phyloP scores from a whole-genome alignment of 257 asterid species.

The Anisodus tanguticus region DNA sequence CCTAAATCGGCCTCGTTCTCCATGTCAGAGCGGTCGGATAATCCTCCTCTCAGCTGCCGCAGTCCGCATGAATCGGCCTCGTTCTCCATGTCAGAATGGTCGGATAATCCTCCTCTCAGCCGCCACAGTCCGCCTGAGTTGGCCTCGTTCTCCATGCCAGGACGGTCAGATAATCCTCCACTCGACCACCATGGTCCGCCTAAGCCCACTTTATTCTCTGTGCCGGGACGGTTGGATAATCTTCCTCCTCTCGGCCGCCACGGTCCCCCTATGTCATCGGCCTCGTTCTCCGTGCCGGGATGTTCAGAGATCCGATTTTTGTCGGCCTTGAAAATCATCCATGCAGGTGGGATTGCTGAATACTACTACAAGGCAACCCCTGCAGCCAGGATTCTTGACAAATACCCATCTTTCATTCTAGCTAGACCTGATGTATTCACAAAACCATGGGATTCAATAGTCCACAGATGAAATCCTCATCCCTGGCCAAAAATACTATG shows the following conservation, averaged over 20 bases:
- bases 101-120: background rate
- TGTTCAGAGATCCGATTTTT: constrained; percentile 24
- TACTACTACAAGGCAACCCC: constrained; percentile 76
- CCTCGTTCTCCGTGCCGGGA: background rate
- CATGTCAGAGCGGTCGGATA: background rate
- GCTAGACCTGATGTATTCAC: constrained; percentile 65
- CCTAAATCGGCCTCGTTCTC: background rate
- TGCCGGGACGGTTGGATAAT: background rate
- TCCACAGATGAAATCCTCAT: constrained; percentile 64
- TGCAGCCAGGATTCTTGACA: constrained; percentile 58
- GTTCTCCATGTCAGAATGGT: background rate
- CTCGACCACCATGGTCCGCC: background rate
- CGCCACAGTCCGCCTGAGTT: background rate
- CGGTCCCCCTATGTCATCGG: background rate
- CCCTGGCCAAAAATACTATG: constrained; percentile 65
- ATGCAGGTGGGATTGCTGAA: constrained; percentile 64
- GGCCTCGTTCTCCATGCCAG: background rate
- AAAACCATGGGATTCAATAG: constrained; percentile 67
- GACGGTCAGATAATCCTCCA: background rate
- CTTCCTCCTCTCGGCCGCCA: background rate
- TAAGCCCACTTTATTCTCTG: background rate
- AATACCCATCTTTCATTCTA: constrained; percentile 57
- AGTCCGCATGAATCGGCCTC: background rate
- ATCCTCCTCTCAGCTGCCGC: background rate
- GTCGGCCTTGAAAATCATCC: constrained; percentile 62